Base-by-base conservation (phyloP, 2,329 filamentous ascomycete species). In the Bisporella sp. region DNA sequence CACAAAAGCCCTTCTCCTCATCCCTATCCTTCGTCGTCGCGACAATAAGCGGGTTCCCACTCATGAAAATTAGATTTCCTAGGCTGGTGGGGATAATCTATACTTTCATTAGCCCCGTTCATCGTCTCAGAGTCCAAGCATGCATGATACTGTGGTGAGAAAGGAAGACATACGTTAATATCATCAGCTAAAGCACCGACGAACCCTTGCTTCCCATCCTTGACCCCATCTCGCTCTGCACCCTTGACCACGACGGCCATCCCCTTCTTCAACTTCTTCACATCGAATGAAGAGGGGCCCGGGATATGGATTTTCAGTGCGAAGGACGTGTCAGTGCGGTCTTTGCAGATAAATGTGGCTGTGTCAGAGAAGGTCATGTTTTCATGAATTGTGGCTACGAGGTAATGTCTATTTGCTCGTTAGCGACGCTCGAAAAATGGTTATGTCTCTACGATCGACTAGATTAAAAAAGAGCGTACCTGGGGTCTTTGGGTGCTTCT, bases 341-440 rank as follows among this genome's bases (percentile, higher is more conserved):
- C 62, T 46, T 52, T 55, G 47, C 56, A 56, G 9, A 64, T 62
- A 46, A 61, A 64, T 13, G 62, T 64, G 13, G 62, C 61, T 5
- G 55, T 57, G 1, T 56, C 55, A 4, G 56, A 59, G 5, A 63
- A 50, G 4, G 62, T 63, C 59, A 63, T 63, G 37, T 64, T 59
- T 40, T 63, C 54, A 31, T 46, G 49, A 44, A 63, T 57, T 3
- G 59, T 61, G 31, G 53, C 62, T 5, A 63, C 45, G 9, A 64
- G 54, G 44, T 55, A 59, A 21, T 52, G 46, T 31, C 48, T 31
- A 32, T 12, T 11, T 31, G 39, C 21, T 32, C 3, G 30, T 12
- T 42, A 39, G 29, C 42, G n/a, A 45, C 33, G 45, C 42, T 41
- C 7, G 40, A 29, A 28, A 31, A 39, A 33, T 41, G 43, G 41